Evolutionary conservation across 2,329 filamentous ascomycete genomes (phyloP), one percentile per base, ranked within the genome.

Genomic region (Uncinocarpus reesii): DNA sequence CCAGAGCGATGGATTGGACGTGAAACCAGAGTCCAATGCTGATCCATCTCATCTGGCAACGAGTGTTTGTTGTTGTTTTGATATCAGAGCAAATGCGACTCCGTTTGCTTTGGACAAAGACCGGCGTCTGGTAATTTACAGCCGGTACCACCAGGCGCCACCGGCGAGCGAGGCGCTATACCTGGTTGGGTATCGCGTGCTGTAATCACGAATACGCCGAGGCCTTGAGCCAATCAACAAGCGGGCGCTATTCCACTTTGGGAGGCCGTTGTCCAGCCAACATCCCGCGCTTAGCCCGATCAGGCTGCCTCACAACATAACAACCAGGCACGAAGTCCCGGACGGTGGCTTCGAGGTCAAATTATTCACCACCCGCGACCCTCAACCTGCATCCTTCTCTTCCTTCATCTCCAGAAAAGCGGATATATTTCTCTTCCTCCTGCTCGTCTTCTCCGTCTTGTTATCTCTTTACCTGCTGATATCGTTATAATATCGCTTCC

Each of bases 231-330:
- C 44, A 47, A 47, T 47, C 24, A 47, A 20, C 24, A 38, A 38
- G 32, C 44, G 40, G 32, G 21, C 23, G 40, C 44, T n/a, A 11
- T 24, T 8, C 45, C 26, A 11, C 28, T 47, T 41, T 40, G 26
- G 36, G 1, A 7, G 21, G 8, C 23, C 10, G 66, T 69, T 68
- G 65, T 62, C 66, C 55, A 56, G 65, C 59, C 66, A 67, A 69
- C 67, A 13, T 0, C 1, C 1, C 1, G 4, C 32, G 58, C 49
- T 65, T 68, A 67, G 56, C 47, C 65, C 58, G 32, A 41, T 59
- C 55, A 21, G 31, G 59, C 55, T 1, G 31, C 43, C 60, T 53
- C 60, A 67, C 57, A 67, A 66, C 65, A 68, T 61, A 65, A 65
- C 64, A 67, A 60, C 13, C 45, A 8, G 7, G 28, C 35, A 41